These are phyloP conservation scores for Eutrema salsugineum DNA, from an alignment of 441 rosid species.

Conservation along the genomic window DNA sequence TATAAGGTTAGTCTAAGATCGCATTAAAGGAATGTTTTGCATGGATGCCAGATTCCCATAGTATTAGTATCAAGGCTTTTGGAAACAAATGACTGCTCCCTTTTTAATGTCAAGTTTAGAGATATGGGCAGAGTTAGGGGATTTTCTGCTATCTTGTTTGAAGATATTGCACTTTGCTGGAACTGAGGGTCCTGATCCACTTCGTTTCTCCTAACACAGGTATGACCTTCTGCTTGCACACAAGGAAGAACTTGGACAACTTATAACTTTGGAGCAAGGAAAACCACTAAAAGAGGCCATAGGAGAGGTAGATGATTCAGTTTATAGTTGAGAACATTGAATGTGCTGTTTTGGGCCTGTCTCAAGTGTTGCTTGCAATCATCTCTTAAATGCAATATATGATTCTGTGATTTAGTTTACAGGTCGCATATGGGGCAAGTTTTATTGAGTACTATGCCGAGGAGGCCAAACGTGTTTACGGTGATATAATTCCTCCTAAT, in stretches of 20 bases:
- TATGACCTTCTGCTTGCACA: constrained; percentile 73
- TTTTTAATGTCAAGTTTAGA: constrained; percentile 4
- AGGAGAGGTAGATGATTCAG: constrained; percentile 73
- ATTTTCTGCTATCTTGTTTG: neutral
- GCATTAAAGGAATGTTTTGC: neutral
- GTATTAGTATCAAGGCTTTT: neutral
- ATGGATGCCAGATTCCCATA: neutral
- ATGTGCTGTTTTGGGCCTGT: constrained; percentile 18
- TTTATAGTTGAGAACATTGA: constrained; percentile 7
- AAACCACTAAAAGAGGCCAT: constrained; percentile 90
- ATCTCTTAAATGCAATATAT: constrained; percentile 26
- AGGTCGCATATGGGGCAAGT: constrained; percentile 90
- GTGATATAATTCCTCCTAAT: constrained; percentile 88
- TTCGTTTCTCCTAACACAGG: constrained; percentile 41
- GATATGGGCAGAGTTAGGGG: neutral
- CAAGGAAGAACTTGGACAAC: constrained; percentile 93
- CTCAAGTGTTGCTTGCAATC: constrained; percentile 17
- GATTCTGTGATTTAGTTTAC: constrained; percentile 32
- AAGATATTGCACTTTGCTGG: constrained; percentile 8
- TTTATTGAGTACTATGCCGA: constrained; percentile 91
- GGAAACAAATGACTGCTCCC: constrained; percentile 1
- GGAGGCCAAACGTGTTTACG: constrained; percentile 95
- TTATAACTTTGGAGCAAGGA: constrained; percentile 96
- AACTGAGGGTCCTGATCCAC: constrained; percentile 2
- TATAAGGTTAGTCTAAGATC: neutral